Conservation (phyloP, 2,329 filamentous ascomycete species). For the Leptographium flavum region DNA sequence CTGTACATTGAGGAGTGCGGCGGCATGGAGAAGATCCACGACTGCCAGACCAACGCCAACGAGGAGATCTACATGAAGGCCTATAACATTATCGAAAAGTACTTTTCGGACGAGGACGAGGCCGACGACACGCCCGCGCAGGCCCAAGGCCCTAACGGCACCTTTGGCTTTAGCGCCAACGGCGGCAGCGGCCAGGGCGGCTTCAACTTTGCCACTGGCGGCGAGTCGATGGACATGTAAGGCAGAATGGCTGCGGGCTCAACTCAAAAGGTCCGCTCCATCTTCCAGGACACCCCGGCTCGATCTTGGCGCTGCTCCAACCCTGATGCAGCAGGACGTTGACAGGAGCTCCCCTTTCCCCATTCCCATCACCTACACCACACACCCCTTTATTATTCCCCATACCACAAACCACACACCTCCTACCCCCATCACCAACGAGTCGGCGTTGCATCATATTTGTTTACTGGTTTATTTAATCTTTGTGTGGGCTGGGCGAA, state of each 20-base stretch:
- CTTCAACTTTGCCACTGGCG: slow-evolving; percentile 82
- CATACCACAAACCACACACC: slow-evolving; percentile 2
- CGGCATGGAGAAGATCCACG: slow-evolving; percentile 99
- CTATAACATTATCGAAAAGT: slow-evolving; percentile 99
- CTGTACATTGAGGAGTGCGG: slow-evolving; percentile 97
- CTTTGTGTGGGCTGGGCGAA: slow-evolving; percentile 11
- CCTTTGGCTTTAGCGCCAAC: slow-evolving; percentile 66
- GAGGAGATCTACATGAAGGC: slow-evolving; percentile 99
- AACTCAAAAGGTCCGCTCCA: no score
- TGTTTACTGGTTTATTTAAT: slow-evolving; percentile 14
- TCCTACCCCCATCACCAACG: slow-evolving; percentile 6
- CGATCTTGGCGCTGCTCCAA: background rate
- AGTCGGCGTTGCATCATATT: slow-evolving; percentile 18
- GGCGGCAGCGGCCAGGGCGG: slow-evolving; percentile 47
- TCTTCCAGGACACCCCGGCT: background rate
- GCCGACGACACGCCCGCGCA: slow-evolving; percentile 70
- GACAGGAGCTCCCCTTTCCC: background rate
- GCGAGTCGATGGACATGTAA: slow-evolving; percentile 54
- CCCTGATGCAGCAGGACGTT: background rate
- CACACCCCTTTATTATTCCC: background rate
- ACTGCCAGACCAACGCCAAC: slow-evolving; percentile 99
- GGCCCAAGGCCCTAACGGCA: slow-evolving; percentile 51
- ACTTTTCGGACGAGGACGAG: slow-evolving; percentile 98
- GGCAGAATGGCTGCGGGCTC: background rate
- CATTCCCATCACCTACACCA: background rate